A percentile compares a stretch with the other conserved stretches of the same genome.
Conservation (phyloP, 257 asterid genomes). For the Voacanga thouarsii region DNA sequence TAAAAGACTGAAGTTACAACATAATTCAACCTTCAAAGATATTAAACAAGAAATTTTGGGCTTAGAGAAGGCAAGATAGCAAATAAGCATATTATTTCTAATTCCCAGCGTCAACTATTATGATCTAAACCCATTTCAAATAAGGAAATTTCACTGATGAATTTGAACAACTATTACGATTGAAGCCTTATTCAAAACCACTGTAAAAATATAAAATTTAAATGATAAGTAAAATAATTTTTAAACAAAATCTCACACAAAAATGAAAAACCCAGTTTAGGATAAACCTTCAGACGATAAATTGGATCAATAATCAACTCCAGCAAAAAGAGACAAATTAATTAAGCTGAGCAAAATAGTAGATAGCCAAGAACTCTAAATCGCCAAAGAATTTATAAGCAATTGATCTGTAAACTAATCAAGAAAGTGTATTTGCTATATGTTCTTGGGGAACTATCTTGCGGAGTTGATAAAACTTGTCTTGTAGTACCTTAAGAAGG, state of each 20-base stretch:
- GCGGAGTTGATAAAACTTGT: no score
- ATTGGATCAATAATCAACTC: conserved; percentile 5
- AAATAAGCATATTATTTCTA: neutral
- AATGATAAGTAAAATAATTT: no score
- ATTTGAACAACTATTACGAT: neutral
- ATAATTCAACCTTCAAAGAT: neutral
- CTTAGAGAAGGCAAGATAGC: neutral
- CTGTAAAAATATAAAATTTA: no score
- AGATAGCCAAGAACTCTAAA: neutral
- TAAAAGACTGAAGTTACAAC: neutral
- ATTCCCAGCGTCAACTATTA: neutral
- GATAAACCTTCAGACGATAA: neutral
- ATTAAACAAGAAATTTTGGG: neutral
- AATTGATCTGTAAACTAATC: conserved; percentile 2
- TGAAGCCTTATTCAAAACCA: neutral
- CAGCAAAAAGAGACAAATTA: neutral
- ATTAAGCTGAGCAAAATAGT: neutral
- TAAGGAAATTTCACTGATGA: neutral
- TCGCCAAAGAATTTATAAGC: conserved; percentile 1
- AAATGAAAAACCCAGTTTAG: neutral
- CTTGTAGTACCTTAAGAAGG: no score
- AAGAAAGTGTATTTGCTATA: no score
- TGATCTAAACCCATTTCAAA: neutral
- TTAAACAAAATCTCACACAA: neutral
- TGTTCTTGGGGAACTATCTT: no score